Evolutionary conservation across 192 early-diverging fungal genomes (phyloP).

Genomic region (Lunasporangiospora selenospora): DNA sequence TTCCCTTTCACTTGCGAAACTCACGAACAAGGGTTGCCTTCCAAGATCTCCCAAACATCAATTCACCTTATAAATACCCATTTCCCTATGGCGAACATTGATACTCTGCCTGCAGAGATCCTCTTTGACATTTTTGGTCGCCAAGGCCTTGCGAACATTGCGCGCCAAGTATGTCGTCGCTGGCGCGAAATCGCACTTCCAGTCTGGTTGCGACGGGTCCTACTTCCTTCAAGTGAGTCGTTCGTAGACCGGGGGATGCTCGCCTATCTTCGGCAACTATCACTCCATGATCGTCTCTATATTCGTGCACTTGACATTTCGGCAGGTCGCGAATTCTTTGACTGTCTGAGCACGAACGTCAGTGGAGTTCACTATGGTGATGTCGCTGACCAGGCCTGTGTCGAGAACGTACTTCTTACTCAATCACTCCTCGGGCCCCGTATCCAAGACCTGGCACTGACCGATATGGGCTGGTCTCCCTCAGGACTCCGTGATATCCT

Average conservation of each 20-base stretch:
- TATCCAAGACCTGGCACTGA: slow-evolving; percentile 31
- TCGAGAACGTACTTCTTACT: slow-evolving; percentile 21
- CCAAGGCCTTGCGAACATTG: slow-evolving; percentile 34
- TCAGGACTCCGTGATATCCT: slow-evolving; percentile 10
- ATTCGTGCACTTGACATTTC: slow-evolving; percentile 37
- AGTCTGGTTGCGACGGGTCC: slow-evolving; percentile 25
- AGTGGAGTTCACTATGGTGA: slow-evolving; percentile 22
- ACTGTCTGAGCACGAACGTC: slow-evolving; percentile 11
- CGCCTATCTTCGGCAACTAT: slow-evolving; percentile 7
- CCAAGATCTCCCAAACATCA: no score
- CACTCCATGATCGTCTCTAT: slow-evolving; percentile 17
- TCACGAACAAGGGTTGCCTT: no score
- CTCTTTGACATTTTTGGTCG: slow-evolving; percentile 32
- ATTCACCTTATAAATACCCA: no score
- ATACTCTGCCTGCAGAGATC: slow-evolving; percentile 34
- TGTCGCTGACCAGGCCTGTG: slow-evolving; percentile 24
- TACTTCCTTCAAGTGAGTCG: slow-evolving; percentile 31
- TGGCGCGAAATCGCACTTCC: slow-evolving; percentile 37
- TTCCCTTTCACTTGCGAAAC: no score
- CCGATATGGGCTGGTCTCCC: slow-evolving; percentile 33
- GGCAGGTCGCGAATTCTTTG: slow-evolving; percentile 27
- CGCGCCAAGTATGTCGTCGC: slow-evolving; percentile 30
- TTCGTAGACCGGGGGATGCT: slow-evolving; percentile 38
- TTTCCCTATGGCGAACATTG: slow-evolving; percentile 27
- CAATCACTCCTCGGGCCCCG: slow-evolving; percentile 29